phyloP scores from a whole-genome alignment of 768 basidiomycete genomes.

The Xerocomus spinulosus region DNA sequence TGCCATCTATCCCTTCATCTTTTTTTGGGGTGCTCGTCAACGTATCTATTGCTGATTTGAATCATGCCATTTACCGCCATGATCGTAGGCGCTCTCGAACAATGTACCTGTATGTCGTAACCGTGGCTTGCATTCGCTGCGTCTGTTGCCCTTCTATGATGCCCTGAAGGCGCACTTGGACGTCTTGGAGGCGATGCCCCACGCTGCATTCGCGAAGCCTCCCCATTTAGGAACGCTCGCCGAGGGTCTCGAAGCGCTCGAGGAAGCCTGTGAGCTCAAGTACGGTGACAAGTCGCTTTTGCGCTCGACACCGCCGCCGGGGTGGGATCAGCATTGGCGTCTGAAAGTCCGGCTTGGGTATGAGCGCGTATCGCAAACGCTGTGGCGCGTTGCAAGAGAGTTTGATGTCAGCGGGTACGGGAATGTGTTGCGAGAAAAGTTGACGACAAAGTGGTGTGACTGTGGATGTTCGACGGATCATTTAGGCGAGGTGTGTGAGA shows the following conservation, averaged over 20 bases:
- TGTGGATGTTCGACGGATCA: slow-evolving; percentile 80
- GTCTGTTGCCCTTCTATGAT: slow-evolving; percentile 56
- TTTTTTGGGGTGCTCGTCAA: too few relatives aligned
- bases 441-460: slow-evolving; percentile 74
- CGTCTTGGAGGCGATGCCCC: slow-evolving; percentile 52
- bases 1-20: neutral
- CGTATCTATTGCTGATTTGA: too few relatives aligned
- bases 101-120: slow-evolving; percentile 60
- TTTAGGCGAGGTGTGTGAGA: slow-evolving; percentile 71
- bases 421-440: slow-evolving; percentile 61
- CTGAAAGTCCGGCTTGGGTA: slow-evolving; percentile 60
- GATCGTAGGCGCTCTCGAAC: slow-evolving; percentile 60
- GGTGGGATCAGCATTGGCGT: slow-evolving; percentile 57
- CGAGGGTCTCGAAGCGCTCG: slow-evolving; percentile 58
- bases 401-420: slow-evolving; percentile 74
- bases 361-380: slow-evolving; percentile 54
- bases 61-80: neutral
- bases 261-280: slow-evolving; percentile 59
- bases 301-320: slow-evolving; percentile 32
- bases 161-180: slow-evolving; percentile 60
- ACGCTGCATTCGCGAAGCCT: slow-evolving; percentile 57
- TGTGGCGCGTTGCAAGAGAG: slow-evolving; percentile 68
- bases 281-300: slow-evolving; percentile 38
- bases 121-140: slow-evolving; percentile 63
- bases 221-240: slow-evolving; percentile 57